phyloP scores from a whole-genome alignment of 192 early-diverging fungal genomes.

The Funneliformis mosseae region DNA sequence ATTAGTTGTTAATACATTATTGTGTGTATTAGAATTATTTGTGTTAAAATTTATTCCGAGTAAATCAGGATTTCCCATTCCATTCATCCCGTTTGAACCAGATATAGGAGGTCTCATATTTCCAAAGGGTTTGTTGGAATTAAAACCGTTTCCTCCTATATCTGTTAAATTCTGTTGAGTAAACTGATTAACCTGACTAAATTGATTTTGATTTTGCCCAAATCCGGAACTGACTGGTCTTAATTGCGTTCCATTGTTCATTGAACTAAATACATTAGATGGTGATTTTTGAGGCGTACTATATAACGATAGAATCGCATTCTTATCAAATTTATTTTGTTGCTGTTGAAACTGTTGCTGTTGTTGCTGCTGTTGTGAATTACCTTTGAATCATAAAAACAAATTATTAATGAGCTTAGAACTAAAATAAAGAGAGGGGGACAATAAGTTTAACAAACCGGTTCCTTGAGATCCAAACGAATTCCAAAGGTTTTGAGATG shows the following conservation, averaged over 20 bases:
- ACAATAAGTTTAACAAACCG: background rate
- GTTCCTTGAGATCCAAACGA: background rate
- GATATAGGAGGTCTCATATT: background rate
- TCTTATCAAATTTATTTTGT: conserved; percentile 20
- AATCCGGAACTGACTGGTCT: background rate
- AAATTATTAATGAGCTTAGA: background rate
- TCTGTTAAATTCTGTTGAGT: background rate
- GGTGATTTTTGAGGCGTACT: background rate
- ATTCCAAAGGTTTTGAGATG: background rate
- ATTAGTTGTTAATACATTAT: background rate
- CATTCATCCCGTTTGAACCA: background rate
- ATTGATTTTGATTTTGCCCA: background rate
- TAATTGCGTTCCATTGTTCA: background rate
- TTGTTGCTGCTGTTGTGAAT: background rate
- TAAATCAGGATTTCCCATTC: background rate
- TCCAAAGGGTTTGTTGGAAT: background rate
- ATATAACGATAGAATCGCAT: conserved; percentile 11
- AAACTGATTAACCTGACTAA: background rate
- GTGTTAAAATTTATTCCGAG: background rate
- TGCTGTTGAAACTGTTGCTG: background rate
- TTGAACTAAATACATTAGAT: background rate
- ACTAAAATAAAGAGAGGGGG: background rate
- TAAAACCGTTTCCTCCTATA: background rate
- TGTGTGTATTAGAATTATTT: background rate
- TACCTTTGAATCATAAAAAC: background rate